Evolutionary conservation across 2,329 filamentous ascomycete genomes (phyloP).

Genomic region (Xylaria hypoxylon): DNA sequence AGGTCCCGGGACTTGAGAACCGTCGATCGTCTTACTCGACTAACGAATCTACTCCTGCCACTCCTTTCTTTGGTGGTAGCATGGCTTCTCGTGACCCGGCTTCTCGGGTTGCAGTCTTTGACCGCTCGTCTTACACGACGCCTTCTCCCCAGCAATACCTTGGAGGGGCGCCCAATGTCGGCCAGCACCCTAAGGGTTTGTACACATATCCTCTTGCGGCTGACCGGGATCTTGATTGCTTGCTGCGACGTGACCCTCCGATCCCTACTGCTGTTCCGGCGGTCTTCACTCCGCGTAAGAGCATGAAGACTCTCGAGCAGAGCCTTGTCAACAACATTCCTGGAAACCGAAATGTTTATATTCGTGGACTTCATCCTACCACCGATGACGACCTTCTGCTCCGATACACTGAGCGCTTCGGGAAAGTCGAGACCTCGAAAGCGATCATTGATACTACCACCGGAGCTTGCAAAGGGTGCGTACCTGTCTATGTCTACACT

Average conservation of each 20-base stretch:
- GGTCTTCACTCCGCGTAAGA: constrained; percentile 84
- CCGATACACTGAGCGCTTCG: constrained; percentile 86
- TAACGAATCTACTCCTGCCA: constrained; percentile 73
- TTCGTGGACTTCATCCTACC: constrained; percentile 92
- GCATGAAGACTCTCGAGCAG: constrained; percentile 90
- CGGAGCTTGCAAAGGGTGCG: constrained; percentile 94
- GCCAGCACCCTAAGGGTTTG: constrained; percentile 56
- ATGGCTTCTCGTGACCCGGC: constrained; percentile 70
- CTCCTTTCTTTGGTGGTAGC: constrained; percentile 71
- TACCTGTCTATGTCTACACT: constrained; percentile 34
- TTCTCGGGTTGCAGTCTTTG: constrained; percentile 68
- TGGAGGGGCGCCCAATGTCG: constrained; percentile 50
- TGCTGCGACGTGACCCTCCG: constrained; percentile 80
- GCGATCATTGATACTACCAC: constrained; percentile 97
- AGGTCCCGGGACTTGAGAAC: constrained; percentile 73
- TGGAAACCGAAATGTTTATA: constrained; percentile 98
- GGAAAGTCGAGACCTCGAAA: constrained; percentile 95
- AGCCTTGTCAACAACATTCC: constrained; percentile 91
- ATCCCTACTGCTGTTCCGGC: constrained; percentile 92
- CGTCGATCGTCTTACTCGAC: constrained; percentile 76
- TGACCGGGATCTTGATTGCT: constrained; percentile 69
- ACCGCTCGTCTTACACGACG: constrained; percentile 74
- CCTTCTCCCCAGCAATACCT: constrained; percentile 73
- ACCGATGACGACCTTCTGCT: constrained; percentile 92
- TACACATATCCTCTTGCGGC: constrained; percentile 51